Evolutionary conservation across 2,329 filamentous ascomycete species (phyloP).

Genomic region (Aureobasidium vineae): DNA sequence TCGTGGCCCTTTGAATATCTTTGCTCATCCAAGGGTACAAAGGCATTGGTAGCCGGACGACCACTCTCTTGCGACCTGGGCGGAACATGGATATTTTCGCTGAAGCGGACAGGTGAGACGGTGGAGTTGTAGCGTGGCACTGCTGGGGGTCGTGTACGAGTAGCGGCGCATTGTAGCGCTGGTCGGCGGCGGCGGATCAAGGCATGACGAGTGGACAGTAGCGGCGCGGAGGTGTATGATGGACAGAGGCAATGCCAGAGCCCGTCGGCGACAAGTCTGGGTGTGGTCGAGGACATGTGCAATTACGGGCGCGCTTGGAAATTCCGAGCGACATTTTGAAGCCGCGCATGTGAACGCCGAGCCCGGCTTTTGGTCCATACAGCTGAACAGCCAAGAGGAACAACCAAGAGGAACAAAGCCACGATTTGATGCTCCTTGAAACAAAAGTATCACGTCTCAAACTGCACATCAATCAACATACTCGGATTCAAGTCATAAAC

Average conservation of each 20-base stretch:
- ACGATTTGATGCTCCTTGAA: too few species aligned
- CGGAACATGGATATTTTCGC: not conserved
- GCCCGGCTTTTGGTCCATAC: not conserved
- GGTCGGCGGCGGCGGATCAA: conserved; percentile 26
- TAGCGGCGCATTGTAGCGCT: conserved; percentile 26
- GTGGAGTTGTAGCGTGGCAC: conserved; percentile 31
- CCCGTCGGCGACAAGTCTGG: conserved; percentile 52
- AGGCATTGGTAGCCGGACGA: not conserved
- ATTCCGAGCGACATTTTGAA: conserved; percentile 9
- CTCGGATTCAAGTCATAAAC: not conserved
- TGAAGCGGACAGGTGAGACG: not conserved
- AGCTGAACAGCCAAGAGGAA: not conserved
- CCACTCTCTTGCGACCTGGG: not conserved
- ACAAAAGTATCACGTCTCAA: not conserved
- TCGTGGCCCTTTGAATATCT: conserved; percentile 25
- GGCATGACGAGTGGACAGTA: conserved; percentile 9
- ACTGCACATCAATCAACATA: not conserved
- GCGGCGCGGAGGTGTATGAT: conserved; percentile 39
- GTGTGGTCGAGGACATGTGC: conserved; percentile 37
- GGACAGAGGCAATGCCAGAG: conserved; percentile 65
- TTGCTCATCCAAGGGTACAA: not conserved
- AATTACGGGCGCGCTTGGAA: not conserved
- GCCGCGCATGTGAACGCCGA: not conserved
- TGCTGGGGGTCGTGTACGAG: not conserved
- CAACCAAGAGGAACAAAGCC: too few species aligned